Evolutionary conservation across 441 rosid species (phyloP), one percentile per base, ranked within the genome.

Genomic region (Populus trichocarpa): DNA sequence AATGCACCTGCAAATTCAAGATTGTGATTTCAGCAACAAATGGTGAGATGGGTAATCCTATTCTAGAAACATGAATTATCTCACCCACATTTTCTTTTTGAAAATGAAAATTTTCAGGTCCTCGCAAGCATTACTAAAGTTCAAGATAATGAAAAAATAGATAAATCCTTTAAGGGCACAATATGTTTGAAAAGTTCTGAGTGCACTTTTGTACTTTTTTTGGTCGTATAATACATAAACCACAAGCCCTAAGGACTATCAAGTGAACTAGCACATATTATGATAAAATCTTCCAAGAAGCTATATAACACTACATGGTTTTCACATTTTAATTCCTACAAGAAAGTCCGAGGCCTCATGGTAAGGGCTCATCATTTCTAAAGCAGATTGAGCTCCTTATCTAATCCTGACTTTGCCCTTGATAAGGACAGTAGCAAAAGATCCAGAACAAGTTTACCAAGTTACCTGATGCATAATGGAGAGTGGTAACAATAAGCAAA

Each of bases 1-100:
- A 78, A 94, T 74, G 97, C 96, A 77, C 96, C 99, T 96, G 77
- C 71, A 74, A 22, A 67, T 35, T 77, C 69, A 81, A 80, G 33
- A 74, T 77, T 23, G 11, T 23, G 73, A 77, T 30, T 59, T 79
- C 67, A 80, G 78, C 42, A 64, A 75, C 53, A 77, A 69, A 22
- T 6, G 11, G 66, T 67, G 28, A 78, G 32, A 75, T 78, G 42
- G 40, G 76, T 64, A 16, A 6, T 53, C n/a, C 61, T 53, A 53
- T 53, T 53, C 61, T 18, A 53, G 9, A 53, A 53, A 53, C 61
- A 53, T 12, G 46, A 26, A 71, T 32, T 14, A 74, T 33, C 59
- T 57, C 69, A 26, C 35, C 3, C 9, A 64, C 50, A 10, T 23
- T 42, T 26, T 38, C 46, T 66, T 50, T 18, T 59, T 57, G 26